Base-by-base conservation (phyloP, 306 rosid genomes). In the Cucurbita maxima region DNA sequence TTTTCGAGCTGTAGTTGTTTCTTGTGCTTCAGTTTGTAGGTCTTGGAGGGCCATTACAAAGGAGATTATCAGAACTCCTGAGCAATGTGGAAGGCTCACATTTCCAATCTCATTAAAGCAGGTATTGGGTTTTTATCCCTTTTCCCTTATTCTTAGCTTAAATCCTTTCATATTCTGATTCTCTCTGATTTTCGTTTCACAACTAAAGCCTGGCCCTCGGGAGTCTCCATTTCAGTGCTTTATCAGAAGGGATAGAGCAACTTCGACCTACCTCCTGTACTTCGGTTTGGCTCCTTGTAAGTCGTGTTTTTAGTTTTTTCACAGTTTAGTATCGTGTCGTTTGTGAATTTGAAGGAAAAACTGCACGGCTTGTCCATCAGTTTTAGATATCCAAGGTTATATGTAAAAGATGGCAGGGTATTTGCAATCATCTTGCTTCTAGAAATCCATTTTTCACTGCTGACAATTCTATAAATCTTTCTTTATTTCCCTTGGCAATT, bases 61-160 rank as follows among this genome's bases (percentile, higher is more conserved):
- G 71, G 96, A 92, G 84, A 86, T 90, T 41, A 92, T 88, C 47
- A 82, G 82, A 81, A 85, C 91, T 77, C 98, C 92, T 10, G 96
- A 92, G 82, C 88, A 83, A 76, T 90, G 91, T 41, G 96, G 92
- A 81, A 83, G 87, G 84, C 77, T 92, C 71, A 92, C 96, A 36
- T 90, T 94, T 81, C 97, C 98, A 25, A 87, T 89, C 81, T 94
- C 98, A 18, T 75, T 94, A 84, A 94, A 94, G 83, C 98, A 94
- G 92, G 98, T 93, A 77, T 69, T 50, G 41, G 37, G 30, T 51
- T 54, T 36, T 57, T 66, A 18, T 62, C 66, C 66, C 51, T 20
- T 34, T 30, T 18, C 64, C 76, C 7, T 8, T 25, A 20, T 25
- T 55, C 11, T 38, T 68, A 12, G 34, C 15, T 3, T 3, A 63